These are phyloP conservation scores for Datura wrightii DNA, from an alignment of 257 asterid species.

Conservation along the genomic window DNA sequence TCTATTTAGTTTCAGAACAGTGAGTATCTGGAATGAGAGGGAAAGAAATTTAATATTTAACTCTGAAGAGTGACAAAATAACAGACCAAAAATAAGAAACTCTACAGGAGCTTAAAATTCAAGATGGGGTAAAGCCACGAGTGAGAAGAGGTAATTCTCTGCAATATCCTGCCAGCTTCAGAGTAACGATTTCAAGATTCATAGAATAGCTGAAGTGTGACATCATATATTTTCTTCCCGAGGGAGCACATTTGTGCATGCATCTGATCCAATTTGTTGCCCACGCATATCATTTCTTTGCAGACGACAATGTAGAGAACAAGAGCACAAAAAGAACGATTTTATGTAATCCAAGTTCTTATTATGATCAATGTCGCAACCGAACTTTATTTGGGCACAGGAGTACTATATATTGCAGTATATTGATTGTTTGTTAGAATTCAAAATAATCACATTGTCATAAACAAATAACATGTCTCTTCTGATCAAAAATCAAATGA, in stretches of 20 bases:
- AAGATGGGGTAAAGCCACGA: not conserved
- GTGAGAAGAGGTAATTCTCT: not conserved
- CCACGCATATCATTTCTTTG: not conserved
- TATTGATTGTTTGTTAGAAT: not conserved
- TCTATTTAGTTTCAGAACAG: conserved; percentile 6
- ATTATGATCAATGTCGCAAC: not conserved
- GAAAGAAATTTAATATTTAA: conserved; percentile 2
- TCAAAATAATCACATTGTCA: conserved; percentile 12
- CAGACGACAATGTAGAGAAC: not conserved
- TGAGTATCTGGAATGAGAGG: not conserved
- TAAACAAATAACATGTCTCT: not conserved
- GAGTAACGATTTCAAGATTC: not conserved
- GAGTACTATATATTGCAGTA: not conserved
- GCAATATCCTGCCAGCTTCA: conserved; percentile 16
- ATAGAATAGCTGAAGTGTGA: not conserved
- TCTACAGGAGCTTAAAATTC: not conserved
- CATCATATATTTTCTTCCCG: conserved; percentile 19
- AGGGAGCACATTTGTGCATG: not conserved
- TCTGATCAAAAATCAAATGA: not conserved
- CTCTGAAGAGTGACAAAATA: not conserved
- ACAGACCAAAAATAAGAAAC: not conserved
- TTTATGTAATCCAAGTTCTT: not conserved
- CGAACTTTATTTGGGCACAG: not conserved
- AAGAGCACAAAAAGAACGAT: conserved; percentile 3
- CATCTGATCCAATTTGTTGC: conserved; percentile 12